Evolutionary conservation across 108 stramenopile species (phyloP).

Genomic region (Cyclotella atomus): DNA sequence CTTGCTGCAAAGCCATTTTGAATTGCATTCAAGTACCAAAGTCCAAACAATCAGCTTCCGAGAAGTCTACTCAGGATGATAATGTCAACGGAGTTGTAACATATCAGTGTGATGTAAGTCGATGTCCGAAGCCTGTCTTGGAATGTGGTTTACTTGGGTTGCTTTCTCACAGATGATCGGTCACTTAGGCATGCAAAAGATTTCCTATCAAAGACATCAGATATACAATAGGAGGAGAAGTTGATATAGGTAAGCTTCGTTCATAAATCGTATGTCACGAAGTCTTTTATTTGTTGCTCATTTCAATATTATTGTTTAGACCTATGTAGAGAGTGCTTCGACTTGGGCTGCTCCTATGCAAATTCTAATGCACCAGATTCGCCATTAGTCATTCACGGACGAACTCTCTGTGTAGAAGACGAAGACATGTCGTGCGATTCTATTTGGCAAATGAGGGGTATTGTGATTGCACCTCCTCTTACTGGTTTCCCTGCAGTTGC

Average conservation of each 20-base stretch:
- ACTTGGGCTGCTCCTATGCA: conserved; percentile 46
- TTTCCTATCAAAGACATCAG: conserved; percentile 69
- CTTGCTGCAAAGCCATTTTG: background rate
- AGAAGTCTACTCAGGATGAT: conserved; percentile 6
- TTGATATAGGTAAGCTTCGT: conserved; percentile 52
- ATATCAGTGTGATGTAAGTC: conserved; percentile 83
- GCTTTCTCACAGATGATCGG: too few relatives aligned
- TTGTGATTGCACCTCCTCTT: conserved; percentile 53
- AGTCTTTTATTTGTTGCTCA: conserved; percentile 16
- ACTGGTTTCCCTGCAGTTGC: conserved; percentile 44
- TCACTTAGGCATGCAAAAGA: conserved; percentile 60
- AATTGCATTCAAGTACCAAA: conserved; percentile 21
- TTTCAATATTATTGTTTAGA: too few relatives aligned
- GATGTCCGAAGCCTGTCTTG: too few relatives aligned
- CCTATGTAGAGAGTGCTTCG: conserved; percentile 69
- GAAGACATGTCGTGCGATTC: conserved; percentile 63
- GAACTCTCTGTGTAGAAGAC: conserved; percentile 50
- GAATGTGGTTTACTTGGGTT: too few relatives aligned
- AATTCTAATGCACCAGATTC: conserved; percentile 26
- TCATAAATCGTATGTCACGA: too few relatives aligned
- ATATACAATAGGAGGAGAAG: conserved; percentile 65
- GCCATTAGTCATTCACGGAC: conserved; percentile 63
- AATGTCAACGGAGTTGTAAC: conserved; percentile 14
- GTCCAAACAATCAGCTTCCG: conserved; percentile 5
- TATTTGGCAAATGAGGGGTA: conserved; percentile 69